These are phyloP conservation scores for Dendrobium nobile DNA, from an alignment of 106 monocot species.

Conservation along the genomic window DNA sequence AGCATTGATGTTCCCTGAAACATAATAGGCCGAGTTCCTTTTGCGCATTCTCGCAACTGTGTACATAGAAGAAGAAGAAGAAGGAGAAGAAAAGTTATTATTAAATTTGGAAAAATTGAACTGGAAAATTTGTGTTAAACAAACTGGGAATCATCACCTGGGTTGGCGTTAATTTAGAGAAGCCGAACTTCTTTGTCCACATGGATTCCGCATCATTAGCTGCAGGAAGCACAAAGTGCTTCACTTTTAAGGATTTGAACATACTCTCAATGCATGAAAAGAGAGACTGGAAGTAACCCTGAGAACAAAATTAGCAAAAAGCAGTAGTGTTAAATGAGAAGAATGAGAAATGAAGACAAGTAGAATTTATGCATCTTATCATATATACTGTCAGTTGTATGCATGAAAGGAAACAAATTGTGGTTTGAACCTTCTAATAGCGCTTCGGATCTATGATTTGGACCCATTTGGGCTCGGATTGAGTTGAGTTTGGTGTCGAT, in stretches of 20 bases:
- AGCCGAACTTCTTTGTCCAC: constrained; percentile 89
- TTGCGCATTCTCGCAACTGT: constrained; percentile 35
- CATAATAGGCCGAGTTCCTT: constrained; percentile 41
- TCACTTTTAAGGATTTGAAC: constrained; percentile 57
- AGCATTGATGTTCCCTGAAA: constrained; percentile 58
- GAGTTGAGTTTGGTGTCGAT: too few relatives aligned
- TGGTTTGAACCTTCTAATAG: too few relatives aligned
- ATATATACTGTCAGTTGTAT: too few relatives aligned
- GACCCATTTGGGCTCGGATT: too few relatives aligned
- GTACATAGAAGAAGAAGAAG: not conserved
- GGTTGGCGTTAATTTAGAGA: constrained; percentile 45
- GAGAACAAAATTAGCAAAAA: not conserved
- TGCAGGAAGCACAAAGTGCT: constrained; percentile 85
- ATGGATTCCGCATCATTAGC: constrained; percentile 87
- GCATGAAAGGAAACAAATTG: too few relatives aligned
- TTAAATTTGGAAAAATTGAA: not conserved
- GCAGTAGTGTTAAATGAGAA: not conserved
- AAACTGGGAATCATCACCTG: constrained; percentile 28
- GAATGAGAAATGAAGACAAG: not conserved
- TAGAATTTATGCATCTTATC: not conserved
- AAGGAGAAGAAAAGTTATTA: not conserved
- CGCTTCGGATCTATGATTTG: too few relatives aligned
- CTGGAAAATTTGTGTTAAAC: not conserved
- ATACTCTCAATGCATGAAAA: constrained; percentile 77
- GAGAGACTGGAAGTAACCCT: constrained; percentile 89